These are phyloP conservation scores for Cryptosporidium bovis DNA, from an alignment of 169 alveolate genomes.

Conservation along the genomic window DNA sequence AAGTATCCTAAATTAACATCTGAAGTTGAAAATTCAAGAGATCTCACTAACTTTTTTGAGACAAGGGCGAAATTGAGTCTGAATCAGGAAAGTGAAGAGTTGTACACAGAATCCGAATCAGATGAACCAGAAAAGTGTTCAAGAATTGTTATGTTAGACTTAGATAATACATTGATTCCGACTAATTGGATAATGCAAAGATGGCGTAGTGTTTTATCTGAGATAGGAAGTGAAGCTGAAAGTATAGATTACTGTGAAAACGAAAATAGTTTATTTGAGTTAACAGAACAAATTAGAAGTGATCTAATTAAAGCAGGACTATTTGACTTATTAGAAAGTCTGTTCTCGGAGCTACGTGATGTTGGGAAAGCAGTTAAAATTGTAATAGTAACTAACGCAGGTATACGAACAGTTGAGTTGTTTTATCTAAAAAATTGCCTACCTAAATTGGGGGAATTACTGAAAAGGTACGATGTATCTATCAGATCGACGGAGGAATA, in stretches of 20 bases:
- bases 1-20: background rate
- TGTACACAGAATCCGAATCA: constrained; percentile 1
- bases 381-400: constrained; percentile 79
- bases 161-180: constrained; percentile 79
- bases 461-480: constrained; percentile 56
- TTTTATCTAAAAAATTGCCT: constrained; percentile 76
- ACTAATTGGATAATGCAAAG: constrained; percentile 79
- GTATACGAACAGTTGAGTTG: constrained; percentile 76
- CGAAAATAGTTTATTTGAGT: constrained; percentile 21
- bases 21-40: constrained; percentile 34
- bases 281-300: constrained; percentile 71
- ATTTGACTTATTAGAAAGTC: constrained; percentile 53
- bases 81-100: constrained; percentile 13
- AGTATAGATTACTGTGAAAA: constrained; percentile 34
- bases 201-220: constrained; percentile 75
- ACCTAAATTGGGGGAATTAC: constrained; percentile 76
- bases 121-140: background rate
- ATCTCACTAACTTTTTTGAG: constrained; percentile 1
- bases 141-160: constrained; percentile 75
- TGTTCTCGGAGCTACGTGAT: constrained; percentile 66
- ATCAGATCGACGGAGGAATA: constrained; percentile 77
- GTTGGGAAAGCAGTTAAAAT: constrained; percentile 58
- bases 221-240: constrained; percentile 66
- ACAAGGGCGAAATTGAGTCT: background rate
- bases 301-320: constrained; percentile 73